phyloP scores from a whole-genome alignment of 495 filamentous ascomycete species.

The Aspergillus biplanus region DNA sequence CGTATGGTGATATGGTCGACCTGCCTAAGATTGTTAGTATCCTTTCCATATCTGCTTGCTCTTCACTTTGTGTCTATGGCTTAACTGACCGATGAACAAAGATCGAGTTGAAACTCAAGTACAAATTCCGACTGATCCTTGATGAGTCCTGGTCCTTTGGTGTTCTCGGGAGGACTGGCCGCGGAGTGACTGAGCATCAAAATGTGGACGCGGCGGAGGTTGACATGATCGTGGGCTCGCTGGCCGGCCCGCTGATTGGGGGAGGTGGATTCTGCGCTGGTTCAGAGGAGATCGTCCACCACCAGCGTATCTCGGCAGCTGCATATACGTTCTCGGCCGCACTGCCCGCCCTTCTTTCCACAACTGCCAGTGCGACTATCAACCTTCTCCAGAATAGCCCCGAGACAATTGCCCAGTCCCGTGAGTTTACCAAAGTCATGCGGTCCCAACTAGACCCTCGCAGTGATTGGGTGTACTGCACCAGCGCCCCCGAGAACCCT shows the following conservation, averaged over 20 bases:
- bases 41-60: not conserved
- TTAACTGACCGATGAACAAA: conserved; percentile 30
- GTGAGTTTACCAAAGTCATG: conserved; percentile 82
- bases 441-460: conserved; percentile 85
- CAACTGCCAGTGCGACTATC: conserved; percentile 89
- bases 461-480: conserved; percentile 90
- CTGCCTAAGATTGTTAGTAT: conserved; percentile 77
- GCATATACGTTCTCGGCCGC: conserved; percentile 96
- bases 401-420: conserved; percentile 71
- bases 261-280: conserved; percentile 97
- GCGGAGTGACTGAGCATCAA: conserved; percentile 91
- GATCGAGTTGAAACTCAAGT: conserved; percentile 88
- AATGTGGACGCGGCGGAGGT: conserved; percentile 89
- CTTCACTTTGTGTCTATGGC: not conserved
- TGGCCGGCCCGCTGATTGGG: conserved; percentile 86
- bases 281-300: conserved; percentile 84
- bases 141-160: conserved; percentile 98
- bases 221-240: conserved; percentile 94
- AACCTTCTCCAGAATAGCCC: conserved; percentile 81
- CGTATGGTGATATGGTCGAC: conserved; percentile 81
- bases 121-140: conserved; percentile 96
- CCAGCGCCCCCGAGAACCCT: conserved; percentile 82
- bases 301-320: conserved; percentile 87
- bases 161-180: conserved; percentile 85
- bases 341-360: conserved; percentile 88